Evolutionary conservation across 768 basidiomycete genomes (phyloP).

Genomic region (Lactarius sp.): DNA sequence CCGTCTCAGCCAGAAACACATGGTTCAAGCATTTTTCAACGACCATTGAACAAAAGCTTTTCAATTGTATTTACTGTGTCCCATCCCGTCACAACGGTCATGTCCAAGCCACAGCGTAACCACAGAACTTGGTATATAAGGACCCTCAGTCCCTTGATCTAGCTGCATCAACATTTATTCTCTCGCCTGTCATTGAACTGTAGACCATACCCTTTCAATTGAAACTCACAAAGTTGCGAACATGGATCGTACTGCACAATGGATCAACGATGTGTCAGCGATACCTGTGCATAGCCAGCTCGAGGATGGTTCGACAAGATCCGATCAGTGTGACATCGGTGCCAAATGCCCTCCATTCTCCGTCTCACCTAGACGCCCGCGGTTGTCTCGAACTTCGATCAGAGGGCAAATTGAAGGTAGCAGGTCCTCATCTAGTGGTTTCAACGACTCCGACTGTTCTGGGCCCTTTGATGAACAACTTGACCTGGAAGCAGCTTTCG

Average conservation of each 20-base stretch:
- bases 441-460: not conserved
- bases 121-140: constrained; percentile 15
- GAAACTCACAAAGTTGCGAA: not conserved
- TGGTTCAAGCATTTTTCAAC: constrained; percentile 5
- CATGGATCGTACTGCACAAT: constrained; percentile 13
- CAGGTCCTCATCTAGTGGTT: not conserved
- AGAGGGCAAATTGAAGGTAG: not conserved
- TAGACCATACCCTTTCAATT: not conserved
- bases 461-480: not conserved
- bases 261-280: constrained; percentile 5
- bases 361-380: not conserved
- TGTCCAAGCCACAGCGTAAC: constrained; percentile 4
- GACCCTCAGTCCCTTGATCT: not conserved
- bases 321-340: not conserved
- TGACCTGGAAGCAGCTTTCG: constrained; percentile 9
- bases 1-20: not conserved
- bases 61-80: constrained; percentile 4
- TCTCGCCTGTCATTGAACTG: not conserved
- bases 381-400: not conserved
- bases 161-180: not conserved
- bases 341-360: not conserved
- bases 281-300: not conserved
- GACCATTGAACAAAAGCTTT: not conserved
- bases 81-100: not conserved
- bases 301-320: not conserved